These are phyloP conservation scores for Aegle marmelos DNA, from an alignment of 345 rosid species.

Conservation along the genomic window DNA sequence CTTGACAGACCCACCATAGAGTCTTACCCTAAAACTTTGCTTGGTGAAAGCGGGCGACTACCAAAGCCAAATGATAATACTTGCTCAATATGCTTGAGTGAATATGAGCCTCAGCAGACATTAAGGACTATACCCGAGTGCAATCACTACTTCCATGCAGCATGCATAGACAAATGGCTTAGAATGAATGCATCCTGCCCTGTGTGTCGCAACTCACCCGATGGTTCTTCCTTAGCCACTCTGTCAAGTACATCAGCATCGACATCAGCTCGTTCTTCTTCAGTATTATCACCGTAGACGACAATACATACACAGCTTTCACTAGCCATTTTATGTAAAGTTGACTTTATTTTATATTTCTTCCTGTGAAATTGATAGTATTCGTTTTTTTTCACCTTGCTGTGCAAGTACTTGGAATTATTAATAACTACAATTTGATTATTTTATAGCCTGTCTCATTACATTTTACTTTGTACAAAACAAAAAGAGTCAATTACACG, in stretches of 20 bases:
- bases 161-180: conserved; percentile 65
- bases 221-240: not conserved
- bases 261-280: conserved; percentile 9
- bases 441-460: not conserved
- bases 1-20: conserved; percentile 16
- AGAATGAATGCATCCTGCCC: conserved; percentile 54
- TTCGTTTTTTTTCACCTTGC: not conserved
- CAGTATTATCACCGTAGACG: not conserved
- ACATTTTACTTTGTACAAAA: not conserved
- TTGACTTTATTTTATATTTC: not conserved
- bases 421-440: not conserved
- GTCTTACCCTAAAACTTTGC: conserved; percentile 23
- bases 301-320: not conserved
- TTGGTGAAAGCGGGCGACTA: conserved; percentile 51
- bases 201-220: conserved; percentile 53
- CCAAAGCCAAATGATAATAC: conserved; percentile 45
- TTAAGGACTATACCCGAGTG: conserved; percentile 55
- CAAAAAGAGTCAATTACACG: not conserved
- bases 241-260: conserved; percentile 12
- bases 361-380: not conserved
- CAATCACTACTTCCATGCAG: conserved; percentile 59
- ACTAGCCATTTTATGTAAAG: not conserved
- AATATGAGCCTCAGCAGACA: conserved; percentile 51
- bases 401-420: not conserved
- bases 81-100: conserved; percentile 54